Percentiles rank a stretch among this genome's conserved stretches.
phyloP scores from a whole-genome alignment of 495 filamentous ascomycete genomes.

The Pyronema omphalodes region DNA sequence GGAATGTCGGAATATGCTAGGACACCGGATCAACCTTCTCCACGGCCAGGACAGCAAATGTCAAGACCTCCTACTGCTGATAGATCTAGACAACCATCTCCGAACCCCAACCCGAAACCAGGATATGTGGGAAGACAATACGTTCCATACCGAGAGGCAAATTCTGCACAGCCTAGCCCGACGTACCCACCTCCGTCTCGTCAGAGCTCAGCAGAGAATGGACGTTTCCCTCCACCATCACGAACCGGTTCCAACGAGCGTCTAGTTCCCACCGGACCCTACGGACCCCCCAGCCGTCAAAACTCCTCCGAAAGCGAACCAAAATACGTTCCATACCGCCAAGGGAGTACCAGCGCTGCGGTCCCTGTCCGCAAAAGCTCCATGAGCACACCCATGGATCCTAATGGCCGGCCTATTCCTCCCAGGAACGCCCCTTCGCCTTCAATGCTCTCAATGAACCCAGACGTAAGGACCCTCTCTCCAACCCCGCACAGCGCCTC shows the following conservation, averaged over 20 bases:
- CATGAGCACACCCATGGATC: no score
- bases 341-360: background rate
- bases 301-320: conserved; percentile 10
- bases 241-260: conserved; percentile 11
- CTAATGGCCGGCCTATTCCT: no score
- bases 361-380: no score
- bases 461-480: background rate
- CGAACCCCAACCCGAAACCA: background rate
- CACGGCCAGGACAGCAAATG: conserved; percentile 10
- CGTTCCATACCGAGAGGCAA: conserved; percentile 16
- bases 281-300: conserved; percentile 13
- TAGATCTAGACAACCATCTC: conserved; percentile 5
- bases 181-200: conserved; percentile 8
- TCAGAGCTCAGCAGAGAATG: conserved; percentile 14
- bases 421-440: background rate
- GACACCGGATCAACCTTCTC: conserved; percentile 11
- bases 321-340: conserved; percentile 18
- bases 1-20: conserved; percentile 6
- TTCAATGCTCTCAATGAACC: conserved; percentile 1
- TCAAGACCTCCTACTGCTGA: conserved; percentile 25
- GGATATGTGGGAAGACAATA: conserved; percentile 6
- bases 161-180: conserved; percentile 13
- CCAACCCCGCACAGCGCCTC: conserved; percentile 35
- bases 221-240: conserved; percentile 12
- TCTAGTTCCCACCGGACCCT: conserved; percentile 13